Conservation (phyloP, 768 basidiomycete genomes). For the Mycena polygramma region DNA sequence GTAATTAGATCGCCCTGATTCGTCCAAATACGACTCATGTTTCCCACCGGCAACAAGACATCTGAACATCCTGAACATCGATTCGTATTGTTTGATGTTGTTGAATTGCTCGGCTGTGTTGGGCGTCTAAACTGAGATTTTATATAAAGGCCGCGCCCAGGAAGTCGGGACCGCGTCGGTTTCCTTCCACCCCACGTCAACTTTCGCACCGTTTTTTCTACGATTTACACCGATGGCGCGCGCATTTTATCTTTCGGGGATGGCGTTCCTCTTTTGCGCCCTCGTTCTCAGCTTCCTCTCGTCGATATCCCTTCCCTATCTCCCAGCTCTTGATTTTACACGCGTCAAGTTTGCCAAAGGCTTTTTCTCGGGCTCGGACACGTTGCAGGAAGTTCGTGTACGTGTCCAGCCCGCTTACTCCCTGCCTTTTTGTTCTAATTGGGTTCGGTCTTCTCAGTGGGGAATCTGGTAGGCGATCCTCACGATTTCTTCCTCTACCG, state of each 20-base stretch:
- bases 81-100: not conserved
- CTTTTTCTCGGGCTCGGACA: not conserved
- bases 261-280: constrained; percentile 32
- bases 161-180: constrained; percentile 1
- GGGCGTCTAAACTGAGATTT: constrained; percentile 22
- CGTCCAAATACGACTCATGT: not conserved
- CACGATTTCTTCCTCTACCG: too few species aligned
- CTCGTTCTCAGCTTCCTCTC: constrained; percentile 36
- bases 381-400: constrained; percentile 27
- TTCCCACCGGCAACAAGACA: constrained; percentile 3
- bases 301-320: constrained; percentile 39
- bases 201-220: too few species aligned
- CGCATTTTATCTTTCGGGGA: constrained; percentile 29
- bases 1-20: not conserved
- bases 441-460: constrained; percentile 16
- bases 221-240: constrained; percentile 27
- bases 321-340: constrained; percentile 35
- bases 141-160: constrained; percentile 1
- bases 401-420: not conserved
- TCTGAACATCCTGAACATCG: not conserved
- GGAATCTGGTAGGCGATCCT: constrained; percentile 28
- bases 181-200: not conserved
- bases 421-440: not conserved
- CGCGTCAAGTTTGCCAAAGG: constrained; percentile 19
- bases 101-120: not conserved